A percentile compares a stretch with the other conserved stretches of the same genome.
Conservation (phyloP, 1,139 yeast genomes). For the Yamadazyma triangularis region DNA sequence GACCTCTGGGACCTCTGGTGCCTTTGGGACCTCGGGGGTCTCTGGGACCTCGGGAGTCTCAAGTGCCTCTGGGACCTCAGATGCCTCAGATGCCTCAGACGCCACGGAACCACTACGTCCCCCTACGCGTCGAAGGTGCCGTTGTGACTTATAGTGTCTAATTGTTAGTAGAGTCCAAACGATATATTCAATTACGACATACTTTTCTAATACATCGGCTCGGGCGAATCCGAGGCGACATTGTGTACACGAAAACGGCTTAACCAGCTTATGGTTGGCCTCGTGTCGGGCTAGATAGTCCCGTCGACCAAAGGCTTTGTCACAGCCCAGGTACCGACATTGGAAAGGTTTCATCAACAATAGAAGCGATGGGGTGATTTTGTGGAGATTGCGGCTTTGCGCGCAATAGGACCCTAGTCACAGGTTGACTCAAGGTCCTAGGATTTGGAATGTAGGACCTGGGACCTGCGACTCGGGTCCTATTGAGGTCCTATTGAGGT, state of each 20-base stretch:
- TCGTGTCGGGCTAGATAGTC: constrained; percentile 10
- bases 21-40: neutral
- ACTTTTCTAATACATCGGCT: constrained; percentile 9
- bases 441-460: too few species aligned
- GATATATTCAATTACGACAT: neutral
- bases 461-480: too few species aligned
- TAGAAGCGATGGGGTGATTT: too few species aligned
- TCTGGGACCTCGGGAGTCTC: constrained; percentile 1
- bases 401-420: too few species aligned
- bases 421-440: too few species aligned
- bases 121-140: too few species aligned
- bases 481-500: too few species aligned
- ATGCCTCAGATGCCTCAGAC: too few species aligned
- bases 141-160: constrained; percentile 9
- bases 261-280: constrained; percentile 5
- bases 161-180: neutral
- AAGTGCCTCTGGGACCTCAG: too few species aligned
- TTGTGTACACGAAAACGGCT: constrained; percentile 7
- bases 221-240: constrained; percentile 8
- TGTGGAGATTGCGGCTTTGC: too few species aligned
- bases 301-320: constrained; percentile 6
- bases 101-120: too few species aligned
- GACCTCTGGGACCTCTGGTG: neutral
- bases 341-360: too few species aligned
- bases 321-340: constrained; percentile 1